Evolutionary conservation across 2,329 filamentous ascomycete species (phyloP).

Genomic region (Fusarium sp.): DNA sequence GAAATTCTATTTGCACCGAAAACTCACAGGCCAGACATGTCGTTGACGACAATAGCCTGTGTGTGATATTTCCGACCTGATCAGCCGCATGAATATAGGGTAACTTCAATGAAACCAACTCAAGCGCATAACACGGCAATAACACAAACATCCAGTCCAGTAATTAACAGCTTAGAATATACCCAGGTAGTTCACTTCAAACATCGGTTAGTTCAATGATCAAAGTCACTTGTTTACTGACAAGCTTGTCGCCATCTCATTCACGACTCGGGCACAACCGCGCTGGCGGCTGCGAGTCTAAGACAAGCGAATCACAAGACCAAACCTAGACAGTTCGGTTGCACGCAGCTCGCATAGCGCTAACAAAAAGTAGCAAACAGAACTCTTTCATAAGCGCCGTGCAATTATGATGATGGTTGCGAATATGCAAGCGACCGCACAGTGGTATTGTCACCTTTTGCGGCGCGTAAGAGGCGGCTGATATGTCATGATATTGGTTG

Average conservation of each 20-base stretch:
- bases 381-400: constrained; percentile 29
- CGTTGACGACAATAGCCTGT: not conserved
- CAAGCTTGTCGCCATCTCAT: constrained; percentile 3
- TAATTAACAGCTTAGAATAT: not conserved
- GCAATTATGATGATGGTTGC: constrained; percentile 15
- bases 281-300: constrained; percentile 22
- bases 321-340: constrained; percentile 21
- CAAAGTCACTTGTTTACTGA: not conserved
- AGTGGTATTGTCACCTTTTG: constrained; percentile 14
- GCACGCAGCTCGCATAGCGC: constrained; percentile 15
- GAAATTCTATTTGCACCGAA: not conserved
- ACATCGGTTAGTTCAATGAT: not conserved
- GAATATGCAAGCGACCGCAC: constrained; percentile 17
- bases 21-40: not conserved
- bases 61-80: not conserved
- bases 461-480: constrained; percentile 41
- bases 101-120: not conserved
- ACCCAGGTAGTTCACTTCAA: not conserved
- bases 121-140: not conserved
- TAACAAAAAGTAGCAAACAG: constrained; percentile 1
- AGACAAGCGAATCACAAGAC: constrained; percentile 31
- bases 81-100: not conserved
- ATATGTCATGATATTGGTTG: constrained; percentile 6
- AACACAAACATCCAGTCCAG: not conserved
- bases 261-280: constrained; percentile 26